phyloP scores from a whole-genome alignment of 768 basidiomycete species.

The Tylopilus sp. region DNA sequence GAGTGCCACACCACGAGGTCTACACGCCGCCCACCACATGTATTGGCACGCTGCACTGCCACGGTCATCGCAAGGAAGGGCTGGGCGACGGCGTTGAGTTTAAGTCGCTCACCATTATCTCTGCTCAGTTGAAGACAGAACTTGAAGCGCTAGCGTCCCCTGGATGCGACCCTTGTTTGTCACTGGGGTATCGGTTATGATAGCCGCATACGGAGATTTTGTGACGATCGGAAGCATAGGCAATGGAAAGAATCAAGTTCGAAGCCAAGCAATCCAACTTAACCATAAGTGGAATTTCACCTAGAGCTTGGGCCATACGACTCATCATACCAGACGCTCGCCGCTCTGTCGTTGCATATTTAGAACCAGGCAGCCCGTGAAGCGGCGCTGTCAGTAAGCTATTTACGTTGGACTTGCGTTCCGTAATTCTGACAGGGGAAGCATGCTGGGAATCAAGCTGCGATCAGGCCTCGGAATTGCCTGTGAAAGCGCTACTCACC shows the following conservation, averaged over 20 bases:
- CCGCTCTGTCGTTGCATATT: background rate
- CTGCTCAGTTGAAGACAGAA: too few relatives aligned
- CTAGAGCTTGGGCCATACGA: background rate
- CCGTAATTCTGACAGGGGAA: background rate
- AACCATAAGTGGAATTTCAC: background rate
- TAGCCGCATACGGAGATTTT: background rate
- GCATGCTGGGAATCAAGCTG: background rate
- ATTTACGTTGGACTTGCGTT: constrained; percentile 7
- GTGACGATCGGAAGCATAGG: constrained; percentile 11
- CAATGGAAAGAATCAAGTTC: constrained; percentile 1
- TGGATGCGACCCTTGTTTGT: constrained; percentile 21
- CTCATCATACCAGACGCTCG: background rate
- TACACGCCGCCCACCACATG: constrained; percentile 15
- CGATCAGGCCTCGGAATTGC: background rate
- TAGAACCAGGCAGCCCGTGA: background rate
- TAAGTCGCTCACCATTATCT: too few relatives aligned
- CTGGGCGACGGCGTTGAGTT: too few relatives aligned
- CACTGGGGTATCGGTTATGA: too few relatives aligned
- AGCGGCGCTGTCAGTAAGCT: background rate
- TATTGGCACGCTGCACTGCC: background rate
- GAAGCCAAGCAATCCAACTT: background rate
- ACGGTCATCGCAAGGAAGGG: background rate
- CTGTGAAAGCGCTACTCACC: too few relatives aligned
- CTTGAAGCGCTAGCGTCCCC: too few relatives aligned
- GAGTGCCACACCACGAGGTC: constrained; percentile 14